Evolutionary conservation across 495 filamentous ascomycete species (phyloP).

Genomic region (Aspergillus nanangensis): DNA sequence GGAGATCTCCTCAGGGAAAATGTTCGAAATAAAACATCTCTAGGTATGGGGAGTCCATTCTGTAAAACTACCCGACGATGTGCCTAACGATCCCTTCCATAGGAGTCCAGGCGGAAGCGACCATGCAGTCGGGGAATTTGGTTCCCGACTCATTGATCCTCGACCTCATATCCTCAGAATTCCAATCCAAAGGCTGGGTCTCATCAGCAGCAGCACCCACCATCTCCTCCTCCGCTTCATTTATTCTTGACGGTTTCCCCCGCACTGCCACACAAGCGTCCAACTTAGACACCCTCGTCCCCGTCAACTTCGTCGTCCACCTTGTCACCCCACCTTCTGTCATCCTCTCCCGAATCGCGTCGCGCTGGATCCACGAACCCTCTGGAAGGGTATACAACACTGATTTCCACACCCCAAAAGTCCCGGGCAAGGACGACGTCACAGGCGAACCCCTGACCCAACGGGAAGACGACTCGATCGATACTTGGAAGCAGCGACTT

Average conservation of each 20-base stretch:
- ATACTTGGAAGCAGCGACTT: slow-evolving; percentile 77
- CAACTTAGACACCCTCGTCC: slow-evolving; percentile 71
- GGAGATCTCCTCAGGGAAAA: slow-evolving; percentile 89
- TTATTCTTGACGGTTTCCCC: slow-evolving; percentile 95
- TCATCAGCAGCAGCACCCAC: slow-evolving; percentile 35
- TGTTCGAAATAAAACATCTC: slow-evolving; percentile 78
- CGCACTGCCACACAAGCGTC: slow-evolving; percentile 77
- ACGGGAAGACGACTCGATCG: slow-evolving; percentile 77
- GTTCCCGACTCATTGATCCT: slow-evolving; percentile 90
- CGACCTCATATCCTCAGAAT: slow-evolving; percentile 82
- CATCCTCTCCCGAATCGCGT: slow-evolving; percentile 82
- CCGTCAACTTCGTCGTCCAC: slow-evolving; percentile 84
- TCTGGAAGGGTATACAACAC: slow-evolving; percentile 93
- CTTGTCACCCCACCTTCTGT: slow-evolving; percentile 54
- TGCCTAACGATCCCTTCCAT: slow-evolving; percentile 9
- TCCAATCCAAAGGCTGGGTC: slow-evolving; percentile 80
- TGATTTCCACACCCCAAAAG: slow-evolving; percentile 79
- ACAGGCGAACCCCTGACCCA: slow-evolving; percentile 85
- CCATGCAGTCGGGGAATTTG: slow-evolving; percentile 78
- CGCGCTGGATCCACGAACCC: slow-evolving; percentile 90
- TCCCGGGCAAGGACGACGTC: slow-evolving; percentile 79
- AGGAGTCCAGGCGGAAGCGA: slow-evolving; percentile 85
- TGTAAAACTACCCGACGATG: not conserved
- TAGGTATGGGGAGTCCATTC: slow-evolving; percentile 55
- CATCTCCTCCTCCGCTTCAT: slow-evolving; percentile 74